Conservation (phyloP, 2,329 filamentous ascomycete genomes). For the Tolypocladium amazonense region DNA sequence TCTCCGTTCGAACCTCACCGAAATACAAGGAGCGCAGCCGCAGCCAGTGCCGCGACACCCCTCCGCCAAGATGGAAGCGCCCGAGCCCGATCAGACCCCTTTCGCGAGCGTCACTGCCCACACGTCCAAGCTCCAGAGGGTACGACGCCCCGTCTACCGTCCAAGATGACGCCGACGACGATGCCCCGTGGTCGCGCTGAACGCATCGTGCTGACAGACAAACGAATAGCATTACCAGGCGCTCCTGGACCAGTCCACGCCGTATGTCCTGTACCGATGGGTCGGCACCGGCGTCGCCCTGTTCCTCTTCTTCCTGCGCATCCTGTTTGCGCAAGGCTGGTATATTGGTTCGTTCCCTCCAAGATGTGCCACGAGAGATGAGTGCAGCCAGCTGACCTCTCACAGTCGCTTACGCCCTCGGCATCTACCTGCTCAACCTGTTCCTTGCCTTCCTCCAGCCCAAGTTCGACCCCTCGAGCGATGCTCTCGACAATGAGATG, state of each 20-base stretch:
- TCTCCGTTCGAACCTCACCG: background rate
- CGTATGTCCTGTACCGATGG: constrained; percentile 86
- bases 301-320: constrained; percentile 75
- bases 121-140: constrained; percentile 63
- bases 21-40: background rate
- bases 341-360: constrained; percentile 65
- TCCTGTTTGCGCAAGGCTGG: constrained; percentile 91
- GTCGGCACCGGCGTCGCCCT: constrained; percentile 67
- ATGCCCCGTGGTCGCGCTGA: background rate
- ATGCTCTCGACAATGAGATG: constrained; percentile 84
- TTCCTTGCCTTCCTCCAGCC: constrained; percentile 98
- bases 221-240: constrained; percentile 73
- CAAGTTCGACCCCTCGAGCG: constrained; percentile 96
- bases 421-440: constrained; percentile 97
- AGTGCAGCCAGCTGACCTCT: background rate
- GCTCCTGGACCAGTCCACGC: constrained; percentile 87
- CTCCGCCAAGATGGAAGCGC: constrained; percentile 59
- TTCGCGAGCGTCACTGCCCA: constrained; percentile 85
- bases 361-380: too few relatives aligned
- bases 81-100: constrained; percentile 81
- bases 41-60: background rate
- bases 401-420: constrained; percentile 87
- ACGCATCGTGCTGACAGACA: background rate
- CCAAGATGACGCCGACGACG: background rate
- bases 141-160: constrained; percentile 26